Conservation (phyloP, 2,329 filamentous ascomycete genomes). For the Onygenales sp. region DNA sequence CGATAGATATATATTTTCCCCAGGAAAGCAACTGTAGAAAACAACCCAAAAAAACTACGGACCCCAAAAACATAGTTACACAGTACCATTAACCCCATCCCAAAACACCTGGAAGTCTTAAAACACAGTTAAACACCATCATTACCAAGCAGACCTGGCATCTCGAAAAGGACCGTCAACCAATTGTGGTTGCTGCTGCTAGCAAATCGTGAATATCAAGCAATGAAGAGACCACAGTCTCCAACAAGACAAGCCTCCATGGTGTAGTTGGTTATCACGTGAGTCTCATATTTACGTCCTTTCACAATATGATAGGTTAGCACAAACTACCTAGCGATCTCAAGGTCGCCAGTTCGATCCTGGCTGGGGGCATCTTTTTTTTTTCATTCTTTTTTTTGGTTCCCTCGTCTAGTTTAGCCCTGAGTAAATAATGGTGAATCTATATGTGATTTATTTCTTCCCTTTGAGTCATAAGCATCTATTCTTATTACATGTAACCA, state of each 20-base stretch:
- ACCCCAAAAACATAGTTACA: no score
- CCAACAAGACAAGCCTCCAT: background rate
- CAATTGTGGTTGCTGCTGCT: background rate
- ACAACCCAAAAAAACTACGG: no score
- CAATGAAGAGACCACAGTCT: no score
- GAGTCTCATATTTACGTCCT: conserved; percentile 4
- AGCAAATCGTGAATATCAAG: no score
- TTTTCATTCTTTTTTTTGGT: background rate
- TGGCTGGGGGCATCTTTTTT: conserved; percentile 1
- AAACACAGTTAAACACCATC: no score
- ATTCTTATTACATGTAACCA: no score
- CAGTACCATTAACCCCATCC: no score
- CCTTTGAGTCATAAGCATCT: background rate
- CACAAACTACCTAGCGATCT: conserved; percentile 4
- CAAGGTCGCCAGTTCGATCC: conserved; percentile 4
- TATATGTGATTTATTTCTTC: background rate
- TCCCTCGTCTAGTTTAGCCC: no score
- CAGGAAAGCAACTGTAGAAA: no score
- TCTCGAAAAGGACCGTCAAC: background rate
- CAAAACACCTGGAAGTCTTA: no score
- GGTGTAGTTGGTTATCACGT: conserved; percentile 5
- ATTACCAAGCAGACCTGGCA: background rate
- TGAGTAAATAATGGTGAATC: background rate
- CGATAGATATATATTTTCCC: no score
- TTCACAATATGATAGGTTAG: conserved; percentile 1